A percentile compares a stretch with the other conserved stretches of the same genome.
Evolutionary conservation across 2,329 filamentous ascomycete genomes (phyloP).

Genomic region (Alternaria triticimaculans): DNA sequence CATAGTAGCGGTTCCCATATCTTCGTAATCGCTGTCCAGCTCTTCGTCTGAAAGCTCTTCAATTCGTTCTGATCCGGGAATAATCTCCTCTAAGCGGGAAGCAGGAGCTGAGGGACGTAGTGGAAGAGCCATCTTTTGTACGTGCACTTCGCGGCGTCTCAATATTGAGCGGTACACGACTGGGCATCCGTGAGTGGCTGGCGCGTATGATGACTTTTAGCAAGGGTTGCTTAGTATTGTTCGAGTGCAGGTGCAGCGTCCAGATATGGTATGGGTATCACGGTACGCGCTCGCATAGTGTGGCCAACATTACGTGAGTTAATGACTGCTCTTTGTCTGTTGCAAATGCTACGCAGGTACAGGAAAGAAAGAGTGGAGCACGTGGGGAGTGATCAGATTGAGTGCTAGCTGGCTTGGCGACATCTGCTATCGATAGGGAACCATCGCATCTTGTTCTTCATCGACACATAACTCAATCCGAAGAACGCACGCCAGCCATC

Average conservation of each 20-base stretch:
- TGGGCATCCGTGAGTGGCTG: slow-evolving; percentile 28
- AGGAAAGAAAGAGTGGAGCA: slow-evolving; percentile 15
- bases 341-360: slow-evolving; percentile 1
- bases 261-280: slow-evolving; percentile 16
- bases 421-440: slow-evolving; percentile 5
- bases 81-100: slow-evolving; percentile 36
- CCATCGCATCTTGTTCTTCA: not conserved
- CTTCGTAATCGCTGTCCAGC: slow-evolving; percentile 45
- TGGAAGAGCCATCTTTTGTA: slow-evolving; percentile 37
- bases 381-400: slow-evolving; percentile 18
- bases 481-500: slow-evolving; percentile 47
- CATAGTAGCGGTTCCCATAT: slow-evolving; percentile 39
- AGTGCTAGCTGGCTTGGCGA: slow-evolving; percentile 29
- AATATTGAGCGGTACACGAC: slow-evolving; percentile 9
- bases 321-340: slow-evolving; percentile 6
- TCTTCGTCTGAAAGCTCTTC: slow-evolving; percentile 45
- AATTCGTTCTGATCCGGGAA: slow-evolving; percentile 34
- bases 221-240: slow-evolving; percentile 37
- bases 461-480: slow-evolving; percentile 29
- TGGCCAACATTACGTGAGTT: not conserved
- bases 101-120: slow-evolving; percentile 28
- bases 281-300: not conserved
- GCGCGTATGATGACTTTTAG: not conserved
- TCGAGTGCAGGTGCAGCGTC: slow-evolving; percentile 17
- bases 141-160: not conserved